Evolutionary conservation across 139 green algal genomes (phyloP).

Genomic region (Tetradesmus obliquus): DNA sequence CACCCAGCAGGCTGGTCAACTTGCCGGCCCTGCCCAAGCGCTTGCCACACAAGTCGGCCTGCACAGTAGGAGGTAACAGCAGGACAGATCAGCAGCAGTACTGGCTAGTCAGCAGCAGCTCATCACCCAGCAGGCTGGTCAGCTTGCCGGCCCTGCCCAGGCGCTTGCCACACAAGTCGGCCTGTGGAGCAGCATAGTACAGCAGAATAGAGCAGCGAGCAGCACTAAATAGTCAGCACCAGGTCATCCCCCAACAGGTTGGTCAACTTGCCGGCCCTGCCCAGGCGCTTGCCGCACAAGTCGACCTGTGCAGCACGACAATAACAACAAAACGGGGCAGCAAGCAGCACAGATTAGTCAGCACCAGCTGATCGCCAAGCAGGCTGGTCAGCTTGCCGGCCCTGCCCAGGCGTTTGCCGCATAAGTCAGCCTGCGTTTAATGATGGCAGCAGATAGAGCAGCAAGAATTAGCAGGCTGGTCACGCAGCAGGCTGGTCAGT

Average conservation of each 20-base stretch:
- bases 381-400: slow-evolving; percentile 79
- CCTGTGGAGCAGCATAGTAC: slow-evolving; percentile 40
- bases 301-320: slow-evolving; percentile 54
- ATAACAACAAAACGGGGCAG: neutral
- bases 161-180: slow-evolving; percentile 64
- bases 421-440: slow-evolving; percentile 63
- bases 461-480: slow-evolving; percentile 58
- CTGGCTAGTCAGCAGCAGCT: slow-evolving; percentile 56
- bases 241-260: slow-evolving; percentile 78
- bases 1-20: slow-evolving; percentile 77
- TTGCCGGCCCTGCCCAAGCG: slow-evolving; percentile 76
- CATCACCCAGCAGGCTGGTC: slow-evolving; percentile 75
- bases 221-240: slow-evolving; percentile 39
- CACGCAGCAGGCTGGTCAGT: slow-evolving; percentile 76
- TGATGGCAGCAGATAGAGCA: neutral
- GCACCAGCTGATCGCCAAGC: slow-evolving; percentile 78
- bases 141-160: slow-evolving; percentile 79
- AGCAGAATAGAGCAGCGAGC: neutral
- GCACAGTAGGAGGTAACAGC: neutral
- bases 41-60: slow-evolving; percentile 68
- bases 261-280: slow-evolving; percentile 78
- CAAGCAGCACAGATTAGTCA: too few species aligned
- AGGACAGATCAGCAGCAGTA: too few species aligned
- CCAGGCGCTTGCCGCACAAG: slow-evolving; percentile 66
- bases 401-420: slow-evolving; percentile 64